These are phyloP conservation scores for Arbutus unedo DNA, from an alignment of 148 eudicot genomes.

Conservation along the genomic window DNA sequence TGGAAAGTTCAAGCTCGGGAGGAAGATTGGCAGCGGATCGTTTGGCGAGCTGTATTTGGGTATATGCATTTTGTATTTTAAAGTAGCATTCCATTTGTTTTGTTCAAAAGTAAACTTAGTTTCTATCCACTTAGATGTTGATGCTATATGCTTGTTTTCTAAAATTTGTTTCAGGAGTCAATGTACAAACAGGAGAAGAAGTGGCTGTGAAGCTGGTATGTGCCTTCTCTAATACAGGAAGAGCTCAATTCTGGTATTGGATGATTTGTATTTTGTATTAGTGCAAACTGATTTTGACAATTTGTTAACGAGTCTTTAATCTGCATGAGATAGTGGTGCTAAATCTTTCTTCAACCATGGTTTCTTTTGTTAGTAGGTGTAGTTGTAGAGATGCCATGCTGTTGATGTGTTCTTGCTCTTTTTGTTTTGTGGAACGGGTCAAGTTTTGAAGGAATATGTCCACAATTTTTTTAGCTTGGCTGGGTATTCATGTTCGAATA, in stretches of 20 bases:
- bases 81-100: not conserved
- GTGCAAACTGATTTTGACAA: not conserved
- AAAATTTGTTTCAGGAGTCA: slow-evolving; percentile 48
- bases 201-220: slow-evolving; percentile 91
- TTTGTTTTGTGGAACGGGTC: not conserved
- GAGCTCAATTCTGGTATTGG: not conserved
- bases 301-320: not conserved
- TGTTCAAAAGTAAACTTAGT: not conserved
- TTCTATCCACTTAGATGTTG: not conserved
- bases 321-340: not conserved
- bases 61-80: slow-evolving; percentile 19
- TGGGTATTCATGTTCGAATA: no score
- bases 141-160: not conserved
- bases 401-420: not conserved
- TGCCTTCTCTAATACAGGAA: slow-evolving; percentile 7
- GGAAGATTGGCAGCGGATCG: slow-evolving; percentile 81
- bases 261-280: not conserved
- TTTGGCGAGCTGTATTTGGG: slow-evolving; percentile 80
- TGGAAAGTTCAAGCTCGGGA: slow-evolving; percentile 73
- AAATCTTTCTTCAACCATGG: not conserved
- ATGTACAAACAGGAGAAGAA: slow-evolving; percentile 84
- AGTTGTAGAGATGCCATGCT: not conserved
- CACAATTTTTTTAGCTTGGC: not conserved
- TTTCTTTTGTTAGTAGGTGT: not conserved
- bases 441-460: not conserved